Evolutionary conservation across 2,329 filamentous ascomycete species (phyloP), one percentile per base, ranked within the genome.

Genomic region (Colletotrichum destructivum): DNA sequence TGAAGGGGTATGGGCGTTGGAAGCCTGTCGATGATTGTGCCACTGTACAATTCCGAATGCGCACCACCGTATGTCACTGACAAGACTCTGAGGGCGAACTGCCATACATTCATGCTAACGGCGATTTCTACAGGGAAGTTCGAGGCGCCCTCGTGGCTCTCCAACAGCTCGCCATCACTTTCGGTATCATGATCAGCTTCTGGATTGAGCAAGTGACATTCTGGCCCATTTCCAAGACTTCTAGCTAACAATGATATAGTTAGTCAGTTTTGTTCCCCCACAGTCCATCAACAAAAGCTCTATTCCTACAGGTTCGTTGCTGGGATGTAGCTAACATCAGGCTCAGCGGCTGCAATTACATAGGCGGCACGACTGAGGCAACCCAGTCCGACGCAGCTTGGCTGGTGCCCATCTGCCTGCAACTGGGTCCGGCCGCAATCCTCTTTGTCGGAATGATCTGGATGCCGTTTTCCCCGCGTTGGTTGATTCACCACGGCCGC

Each of bases 381-480:
- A 75, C 75, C 1, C 91, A 95, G 80, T 86, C 85, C 15, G 87
- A 94, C 74, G 89, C 90, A 0, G 91, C 93, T 0, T 96, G 93
- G 93, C 86, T 94, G 0, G 82, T 93, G 0, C 93, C 93, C 0
- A 89, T 94, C 62, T 91, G 89, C 74, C 84, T 95, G 0, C 93
- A 96, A 76, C 85, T 95, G 4, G 84, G 86, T 0, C 93, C 93
- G 0, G 92, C 92, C 0, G 75, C 91, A 2, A 75, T 94, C 4
- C 87, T 96, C 1, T 89, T 91, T 38, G 76, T 87, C 13, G 93
- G 93, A 47, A 95, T 95, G 88, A 77, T 93, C 13, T 94, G 93
- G 82, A 94, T 95, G 92, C 93, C 93, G 0, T 94, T 93, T 81
- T 92, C 89, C 0, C 93, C 93, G 0, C 87, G 93, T 75, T 95